phyloP scores from a whole-genome alignment of 257 asterid species.

The Osmanthus fragrans region DNA sequence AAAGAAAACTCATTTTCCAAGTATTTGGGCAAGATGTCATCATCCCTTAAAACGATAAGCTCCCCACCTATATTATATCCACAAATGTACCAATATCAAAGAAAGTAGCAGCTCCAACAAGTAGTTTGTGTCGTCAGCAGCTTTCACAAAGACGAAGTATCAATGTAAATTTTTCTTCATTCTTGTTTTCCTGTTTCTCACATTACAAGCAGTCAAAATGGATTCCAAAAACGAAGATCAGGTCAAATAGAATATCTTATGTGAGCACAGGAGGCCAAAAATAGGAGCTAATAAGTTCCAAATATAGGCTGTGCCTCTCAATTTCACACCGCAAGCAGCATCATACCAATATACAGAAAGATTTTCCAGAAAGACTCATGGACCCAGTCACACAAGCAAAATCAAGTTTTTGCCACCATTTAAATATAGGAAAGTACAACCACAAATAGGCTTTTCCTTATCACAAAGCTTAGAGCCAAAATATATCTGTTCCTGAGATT shows the following conservation, averaged over 20 bases:
- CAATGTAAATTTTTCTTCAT: not conserved
- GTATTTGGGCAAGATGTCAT: not conserved
- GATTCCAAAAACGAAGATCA: not conserved
- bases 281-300: not conserved
- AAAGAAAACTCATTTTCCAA: not conserved
- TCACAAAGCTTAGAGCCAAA: conserved; percentile 2
- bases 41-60: not conserved
- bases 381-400: not conserved
- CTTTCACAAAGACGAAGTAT: not conserved
- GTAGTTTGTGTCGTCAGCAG: not conserved
- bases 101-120: not conserved
- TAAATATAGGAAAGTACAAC: conserved; percentile 2
- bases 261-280: not conserved
- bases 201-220: not conserved
- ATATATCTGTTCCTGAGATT: conserved; percentile 10
- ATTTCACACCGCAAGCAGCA: not conserved
- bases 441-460: not conserved
- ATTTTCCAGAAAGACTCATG: not conserved
- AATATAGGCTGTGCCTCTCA: not conserved
- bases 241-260: not conserved
- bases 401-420: conserved; percentile 5
- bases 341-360: not conserved
- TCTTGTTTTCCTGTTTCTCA: not conserved
- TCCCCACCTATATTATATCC: not conserved
- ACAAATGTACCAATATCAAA: not conserved